phyloP scores from a whole-genome alignment of 148 eudicot species.

The Selenicereus undatus region DNA sequence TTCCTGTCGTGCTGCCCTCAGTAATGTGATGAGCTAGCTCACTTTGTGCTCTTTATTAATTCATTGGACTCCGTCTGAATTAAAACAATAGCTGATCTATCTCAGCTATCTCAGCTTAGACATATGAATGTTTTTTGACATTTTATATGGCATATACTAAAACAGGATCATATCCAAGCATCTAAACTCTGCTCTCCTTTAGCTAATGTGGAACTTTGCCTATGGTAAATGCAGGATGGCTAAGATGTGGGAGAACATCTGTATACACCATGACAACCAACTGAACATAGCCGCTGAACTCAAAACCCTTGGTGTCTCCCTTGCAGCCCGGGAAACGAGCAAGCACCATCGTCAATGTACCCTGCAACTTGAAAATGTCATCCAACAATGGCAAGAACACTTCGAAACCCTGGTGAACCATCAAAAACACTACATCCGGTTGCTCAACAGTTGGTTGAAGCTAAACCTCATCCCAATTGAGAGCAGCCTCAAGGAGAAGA shows the following conservation, averaged over 20 bases:
- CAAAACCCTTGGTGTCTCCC: slow-evolving; percentile 55
- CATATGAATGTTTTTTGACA: no score
- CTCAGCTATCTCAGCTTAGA: no score
- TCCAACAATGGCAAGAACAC: slow-evolving; percentile 58
- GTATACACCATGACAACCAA: slow-evolving; percentile 59
- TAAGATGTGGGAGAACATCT: slow-evolving; percentile 79
- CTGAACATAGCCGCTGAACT: slow-evolving; percentile 46
- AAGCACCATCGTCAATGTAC: slow-evolving; percentile 69
- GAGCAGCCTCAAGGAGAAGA: slow-evolving; percentile 69
- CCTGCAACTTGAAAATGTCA: slow-evolving; percentile 45
- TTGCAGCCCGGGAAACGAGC: slow-evolving; percentile 61
- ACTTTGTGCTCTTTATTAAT: background rate
- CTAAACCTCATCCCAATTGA: slow-evolving; percentile 81
- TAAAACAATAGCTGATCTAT: background rate
- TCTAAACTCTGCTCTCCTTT: background rate
- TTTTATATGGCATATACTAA: no score
- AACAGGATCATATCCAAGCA: no score
- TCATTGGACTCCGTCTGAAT: background rate
- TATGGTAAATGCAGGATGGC: slow-evolving; percentile 56
- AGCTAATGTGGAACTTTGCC: slow-evolving; percentile 2
- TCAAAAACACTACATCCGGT: slow-evolving; percentile 59
- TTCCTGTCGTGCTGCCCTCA: background rate
- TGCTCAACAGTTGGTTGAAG: slow-evolving; percentile 76
- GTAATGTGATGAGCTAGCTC: background rate
- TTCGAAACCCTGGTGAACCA: slow-evolving; percentile 60